These are phyloP conservation scores for Kentomonas sorsogonicus DNA, from an alignment of 208 protist genomes.

Conservation along the genomic window DNA sequence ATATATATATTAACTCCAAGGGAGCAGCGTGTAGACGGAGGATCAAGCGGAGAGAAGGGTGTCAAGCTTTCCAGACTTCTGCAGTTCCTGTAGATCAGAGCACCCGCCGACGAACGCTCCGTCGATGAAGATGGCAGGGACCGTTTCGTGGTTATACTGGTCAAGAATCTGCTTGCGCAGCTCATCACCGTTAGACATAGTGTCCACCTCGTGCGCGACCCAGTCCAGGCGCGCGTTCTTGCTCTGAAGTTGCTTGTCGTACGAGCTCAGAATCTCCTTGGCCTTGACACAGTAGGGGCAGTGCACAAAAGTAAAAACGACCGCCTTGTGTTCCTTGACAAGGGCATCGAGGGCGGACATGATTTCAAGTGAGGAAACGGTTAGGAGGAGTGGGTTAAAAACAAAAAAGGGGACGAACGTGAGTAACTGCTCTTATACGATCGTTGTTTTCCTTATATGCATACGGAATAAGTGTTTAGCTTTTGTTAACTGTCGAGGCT, in stretches of 20 bases:
- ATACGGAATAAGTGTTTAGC: too few species aligned
- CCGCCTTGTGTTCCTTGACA: too few species aligned
- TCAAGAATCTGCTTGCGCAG: slow-evolving; percentile 38
- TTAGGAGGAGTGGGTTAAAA: too few species aligned
- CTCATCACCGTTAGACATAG: slow-evolving; percentile 49
- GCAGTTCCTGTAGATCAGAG: slow-evolving; percentile 35
- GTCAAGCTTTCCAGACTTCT: slow-evolving; percentile 41
- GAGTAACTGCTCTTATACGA: too few species aligned
- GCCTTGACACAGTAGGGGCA: slow-evolving; percentile 60
- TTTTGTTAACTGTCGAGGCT: too few species aligned
- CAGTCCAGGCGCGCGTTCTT: too few species aligned
- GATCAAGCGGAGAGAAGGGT: too few species aligned
- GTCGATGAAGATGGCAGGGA: slow-evolving; percentile 76
- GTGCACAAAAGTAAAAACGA: slow-evolving; percentile 61
- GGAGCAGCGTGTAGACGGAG: too few species aligned
- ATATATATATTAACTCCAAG: slow-evolving; percentile 1
- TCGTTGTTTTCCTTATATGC: too few species aligned
- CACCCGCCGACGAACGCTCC: slow-evolving; percentile 69
- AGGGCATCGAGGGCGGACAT: too few species aligned
- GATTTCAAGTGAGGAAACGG: too few species aligned
- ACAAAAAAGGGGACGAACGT: too few species aligned
- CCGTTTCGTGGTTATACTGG: slow-evolving; percentile 56
- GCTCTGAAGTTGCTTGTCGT: slow-evolving; percentile 37
- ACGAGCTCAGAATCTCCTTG: slow-evolving; percentile 46
- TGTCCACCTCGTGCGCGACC: slow-evolving; percentile 50